A percentile compares a stretch with the other conserved stretches of the same genome.
phyloP scores from a whole-genome alignment of 768 basidiomycete genomes.

The Clitopilus passeckerianus region DNA sequence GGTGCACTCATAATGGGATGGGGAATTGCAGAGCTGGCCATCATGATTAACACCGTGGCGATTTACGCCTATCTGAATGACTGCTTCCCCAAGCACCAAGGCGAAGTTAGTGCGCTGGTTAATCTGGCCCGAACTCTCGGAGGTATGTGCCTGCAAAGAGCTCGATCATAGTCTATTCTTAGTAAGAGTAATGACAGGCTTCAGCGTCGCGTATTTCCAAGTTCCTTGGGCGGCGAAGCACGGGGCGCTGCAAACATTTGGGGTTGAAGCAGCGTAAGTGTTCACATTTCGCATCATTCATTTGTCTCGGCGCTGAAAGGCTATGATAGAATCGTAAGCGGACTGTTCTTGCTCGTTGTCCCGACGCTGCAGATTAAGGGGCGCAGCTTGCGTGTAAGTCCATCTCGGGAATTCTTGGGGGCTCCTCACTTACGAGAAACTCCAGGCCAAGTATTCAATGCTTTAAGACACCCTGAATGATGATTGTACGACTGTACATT shows the following conservation, averaged over 20 bases:
- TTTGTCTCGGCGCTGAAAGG: background rate
- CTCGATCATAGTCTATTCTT: background rate
- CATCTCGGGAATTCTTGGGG: too few relatives aligned
- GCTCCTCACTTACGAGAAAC: background rate
- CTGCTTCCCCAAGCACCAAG: slow-evolving; percentile 31
- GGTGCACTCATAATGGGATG: slow-evolving; percentile 61
- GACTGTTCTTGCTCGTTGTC: slow-evolving; percentile 45
- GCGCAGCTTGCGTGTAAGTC: slow-evolving; percentile 35
- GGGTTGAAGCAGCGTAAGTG: slow-evolving; percentile 56
- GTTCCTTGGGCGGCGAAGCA: slow-evolving; percentile 58
- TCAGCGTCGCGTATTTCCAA: slow-evolving; percentile 64
- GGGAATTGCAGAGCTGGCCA: slow-evolving; percentile 53
- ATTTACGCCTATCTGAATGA: slow-evolving; percentile 41
- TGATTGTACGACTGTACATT: too few relatives aligned
- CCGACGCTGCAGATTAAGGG: slow-evolving; percentile 50
- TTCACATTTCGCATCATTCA: background rate
- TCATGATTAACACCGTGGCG: slow-evolving; percentile 60
- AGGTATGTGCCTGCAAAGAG: slow-evolving; percentile 20
- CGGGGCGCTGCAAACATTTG: slow-evolving; percentile 59
- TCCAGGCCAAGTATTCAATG: slow-evolving; percentile 5
- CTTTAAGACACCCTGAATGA: background rate
- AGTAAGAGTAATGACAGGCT: slow-evolving; percentile 26
- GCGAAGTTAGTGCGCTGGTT: slow-evolving; percentile 59
- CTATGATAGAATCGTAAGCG: slow-evolving; percentile 37
- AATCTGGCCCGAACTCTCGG: slow-evolving; percentile 53